phyloP scores from a whole-genome alignment of 2,329 filamentous ascomycete genomes.

The Aspergillus ochraceus region DNA sequence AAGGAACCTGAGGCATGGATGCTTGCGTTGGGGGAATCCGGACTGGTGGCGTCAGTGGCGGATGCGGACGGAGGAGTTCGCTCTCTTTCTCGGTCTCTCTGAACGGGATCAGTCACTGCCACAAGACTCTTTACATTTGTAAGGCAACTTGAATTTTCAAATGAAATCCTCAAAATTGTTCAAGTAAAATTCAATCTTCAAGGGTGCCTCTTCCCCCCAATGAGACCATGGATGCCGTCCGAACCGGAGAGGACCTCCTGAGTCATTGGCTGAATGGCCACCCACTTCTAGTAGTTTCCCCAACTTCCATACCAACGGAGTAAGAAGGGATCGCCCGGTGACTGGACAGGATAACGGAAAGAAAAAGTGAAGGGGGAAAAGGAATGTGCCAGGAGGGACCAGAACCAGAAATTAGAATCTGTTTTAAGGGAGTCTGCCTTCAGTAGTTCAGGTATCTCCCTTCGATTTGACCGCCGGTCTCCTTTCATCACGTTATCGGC shows the following conservation, averaged over 20 bases:
- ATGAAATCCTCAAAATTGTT: too few relatives aligned
- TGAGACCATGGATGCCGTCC: neutral
- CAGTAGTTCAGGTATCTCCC: too few relatives aligned
- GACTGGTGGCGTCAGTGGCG: slow-evolving; percentile 29
- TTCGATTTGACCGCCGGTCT: slow-evolving; percentile 2
- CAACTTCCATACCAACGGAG: slow-evolving; percentile 4
- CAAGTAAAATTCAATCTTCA: neutral
- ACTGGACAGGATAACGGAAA: slow-evolving; percentile 4
- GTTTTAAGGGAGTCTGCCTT: neutral
- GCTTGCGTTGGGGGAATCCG: slow-evolving; percentile 6
- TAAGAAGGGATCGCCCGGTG: slow-evolving; percentile 10
- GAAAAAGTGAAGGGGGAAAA: neutral
- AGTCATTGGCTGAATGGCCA: slow-evolving; percentile 5
- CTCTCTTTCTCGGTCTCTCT: too few relatives aligned
- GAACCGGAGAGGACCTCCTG: neutral
- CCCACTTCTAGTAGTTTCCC: slow-evolving; percentile 11
- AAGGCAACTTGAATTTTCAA: neutral
- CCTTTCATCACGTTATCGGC: slow-evolving; percentile 28
- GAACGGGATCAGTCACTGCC: neutral
- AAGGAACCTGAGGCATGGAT: neutral
- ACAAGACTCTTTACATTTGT: neutral
- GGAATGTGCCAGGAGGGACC: slow-evolving; percentile 18
- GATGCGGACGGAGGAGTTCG: slow-evolving; percentile 14
- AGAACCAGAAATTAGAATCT: neutral
- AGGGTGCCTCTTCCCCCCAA: neutral